A percentile compares a stretch with the other conserved stretches of the same genome.
These are phyloP conservation scores for Crotalaria pallida DNA, from an alignment of 306 rosid species.

Conservation along the genomic window DNA sequence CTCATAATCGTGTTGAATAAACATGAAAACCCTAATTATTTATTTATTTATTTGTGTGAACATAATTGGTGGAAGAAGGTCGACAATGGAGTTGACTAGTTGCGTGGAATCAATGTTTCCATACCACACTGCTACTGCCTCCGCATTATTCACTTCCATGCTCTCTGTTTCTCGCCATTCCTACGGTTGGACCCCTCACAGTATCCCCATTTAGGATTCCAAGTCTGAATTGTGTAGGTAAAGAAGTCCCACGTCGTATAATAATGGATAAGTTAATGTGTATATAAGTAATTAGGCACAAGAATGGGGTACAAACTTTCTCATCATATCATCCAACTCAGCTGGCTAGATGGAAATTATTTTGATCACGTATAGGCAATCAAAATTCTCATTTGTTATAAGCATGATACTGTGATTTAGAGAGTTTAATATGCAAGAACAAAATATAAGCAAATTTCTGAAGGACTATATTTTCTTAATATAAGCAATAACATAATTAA, in stretches of 20 bases:
- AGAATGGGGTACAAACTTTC: background rate
- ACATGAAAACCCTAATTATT: background rate
- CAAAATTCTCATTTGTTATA: background rate
- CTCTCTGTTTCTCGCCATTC: constrained; percentile 70
- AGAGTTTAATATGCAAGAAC: background rate
- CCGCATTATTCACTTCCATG: constrained; percentile 88
- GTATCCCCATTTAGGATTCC: constrained; percentile 44
- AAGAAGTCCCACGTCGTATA: no score
- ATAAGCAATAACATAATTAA: background rate
- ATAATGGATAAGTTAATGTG: no score
- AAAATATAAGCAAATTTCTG: background rate
- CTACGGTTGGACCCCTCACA: constrained; percentile 80
- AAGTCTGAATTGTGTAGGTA: no score
- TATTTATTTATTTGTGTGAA: no score
- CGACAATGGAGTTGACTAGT: constrained; percentile 72
- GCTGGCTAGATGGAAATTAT: background rate
- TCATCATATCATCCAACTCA: background rate
- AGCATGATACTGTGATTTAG: background rate
- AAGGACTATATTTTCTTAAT: background rate
- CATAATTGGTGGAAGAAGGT: constrained; percentile 42
- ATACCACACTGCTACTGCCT: constrained; percentile 81
- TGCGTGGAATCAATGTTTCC: constrained; percentile 86
- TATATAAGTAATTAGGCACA: no score
- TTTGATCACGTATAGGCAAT: background rate
- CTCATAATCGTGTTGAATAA: background rate